These are phyloP conservation scores for Termitomyces sp. DNA, from an alignment of 768 basidiomycete genomes.

Conservation along the genomic window DNA sequence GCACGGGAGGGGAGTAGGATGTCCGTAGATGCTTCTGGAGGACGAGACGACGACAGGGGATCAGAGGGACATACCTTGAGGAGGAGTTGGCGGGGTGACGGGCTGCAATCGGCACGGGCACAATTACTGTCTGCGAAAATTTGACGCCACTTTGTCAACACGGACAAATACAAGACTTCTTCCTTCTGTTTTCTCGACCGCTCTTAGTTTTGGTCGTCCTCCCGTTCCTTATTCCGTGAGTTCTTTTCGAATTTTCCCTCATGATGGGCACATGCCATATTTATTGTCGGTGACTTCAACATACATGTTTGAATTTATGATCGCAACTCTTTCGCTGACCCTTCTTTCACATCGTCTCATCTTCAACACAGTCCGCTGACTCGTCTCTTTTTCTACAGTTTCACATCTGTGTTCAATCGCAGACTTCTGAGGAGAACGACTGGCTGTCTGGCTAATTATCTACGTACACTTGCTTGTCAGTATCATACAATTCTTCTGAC, in stretches of 20 bases:
- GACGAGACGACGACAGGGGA: conserved; percentile 7
- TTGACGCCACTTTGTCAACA: conserved; percentile 25
- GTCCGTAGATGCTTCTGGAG: not conserved
- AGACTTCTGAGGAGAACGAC: not conserved
- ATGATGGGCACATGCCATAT: conserved; percentile 55
- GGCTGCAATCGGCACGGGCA: conserved; percentile 19
- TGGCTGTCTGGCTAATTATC: not conserved
- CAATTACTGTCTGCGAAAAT: conserved; percentile 17
- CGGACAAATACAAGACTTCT: conserved; percentile 19
- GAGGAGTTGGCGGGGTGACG: conserved; percentile 41
- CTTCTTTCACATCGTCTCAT: not conserved
- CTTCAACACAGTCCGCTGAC: not conserved
- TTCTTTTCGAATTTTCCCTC: conserved; percentile 5
- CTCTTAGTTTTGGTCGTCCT: not conserved
- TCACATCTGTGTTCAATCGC: not conserved
- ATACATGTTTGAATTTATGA: conserved; percentile 30
- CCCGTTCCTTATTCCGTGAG: conserved; percentile 18
- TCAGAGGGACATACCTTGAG: conserved; percentile 61
- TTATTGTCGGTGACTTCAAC: conserved; percentile 66
- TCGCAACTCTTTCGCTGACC: conserved; percentile 46
- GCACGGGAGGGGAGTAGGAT: conserved; percentile 1
- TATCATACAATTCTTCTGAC: conserved; percentile 4
- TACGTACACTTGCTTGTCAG: conserved; percentile 14
- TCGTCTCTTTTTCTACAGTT: not conserved
- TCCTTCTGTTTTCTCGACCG: not conserved